Conservation (phyloP, 1,284 basidiomycete species). For the Ceratobasidium sp. region DNA sequence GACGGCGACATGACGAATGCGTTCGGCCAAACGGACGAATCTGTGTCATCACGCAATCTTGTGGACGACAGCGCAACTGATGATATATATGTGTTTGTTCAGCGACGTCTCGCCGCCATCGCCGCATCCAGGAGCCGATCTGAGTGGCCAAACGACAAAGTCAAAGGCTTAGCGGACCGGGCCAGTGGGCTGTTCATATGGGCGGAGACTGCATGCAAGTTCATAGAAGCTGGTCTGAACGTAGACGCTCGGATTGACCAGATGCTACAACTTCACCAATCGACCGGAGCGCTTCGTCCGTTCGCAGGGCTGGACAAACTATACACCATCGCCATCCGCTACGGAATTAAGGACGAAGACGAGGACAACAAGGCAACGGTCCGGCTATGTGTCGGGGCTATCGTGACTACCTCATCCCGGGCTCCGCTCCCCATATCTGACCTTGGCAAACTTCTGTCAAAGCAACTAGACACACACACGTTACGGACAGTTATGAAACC, state of each 20-base stretch:
- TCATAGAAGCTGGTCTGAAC: conserved; percentile 10
- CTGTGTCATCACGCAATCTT: neutral
- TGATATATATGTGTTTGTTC: neutral
- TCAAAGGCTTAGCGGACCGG: neutral
- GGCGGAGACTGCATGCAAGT: conserved; percentile 15
- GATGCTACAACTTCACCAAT: neutral
- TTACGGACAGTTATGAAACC: neutral
- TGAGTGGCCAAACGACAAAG: neutral
- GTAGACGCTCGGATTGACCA: neutral
- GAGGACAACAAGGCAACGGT: neutral
- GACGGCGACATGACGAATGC: conserved; percentile 4
- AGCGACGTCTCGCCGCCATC: neutral
- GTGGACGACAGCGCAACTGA: neutral
- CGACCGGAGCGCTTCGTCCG: neutral
- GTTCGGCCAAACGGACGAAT: neutral
- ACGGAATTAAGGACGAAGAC: neutral
- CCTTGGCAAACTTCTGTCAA: neutral
- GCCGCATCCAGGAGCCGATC: neutral
- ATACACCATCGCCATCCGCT: neutral
- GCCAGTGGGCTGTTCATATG: conserved; percentile 41
- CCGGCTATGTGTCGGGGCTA: neutral
- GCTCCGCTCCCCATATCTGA: neutral
- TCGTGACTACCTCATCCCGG: neutral
- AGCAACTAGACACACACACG: neutral
- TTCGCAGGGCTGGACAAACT: neutral